Evolutionary conservation across 2,329 filamentous ascomycete genomes (phyloP), one percentile per base, ranked within the genome.

Genomic region (Hypomyces rosellus): DNA sequence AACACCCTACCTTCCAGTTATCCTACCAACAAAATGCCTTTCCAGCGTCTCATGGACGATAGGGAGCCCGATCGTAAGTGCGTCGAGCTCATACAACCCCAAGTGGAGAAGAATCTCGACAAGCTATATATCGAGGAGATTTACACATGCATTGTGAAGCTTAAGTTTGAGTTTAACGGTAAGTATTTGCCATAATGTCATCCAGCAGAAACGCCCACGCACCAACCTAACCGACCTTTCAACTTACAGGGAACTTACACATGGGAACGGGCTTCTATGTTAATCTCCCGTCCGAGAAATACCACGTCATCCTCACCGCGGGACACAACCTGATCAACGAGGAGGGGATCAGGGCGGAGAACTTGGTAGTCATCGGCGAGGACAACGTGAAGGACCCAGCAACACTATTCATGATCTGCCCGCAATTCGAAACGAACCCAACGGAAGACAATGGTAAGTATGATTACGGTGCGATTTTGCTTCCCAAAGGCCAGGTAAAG

Each of bases 231-330:
- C 25, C 25, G 8, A 11, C 9, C 25, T 30, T 6, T 11, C 9
- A 7, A 30, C 25, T 20, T 5, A 6, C 20, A 42, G 39, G 18
- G 8, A 5, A 20, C 3, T 7, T 4, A 14, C 18, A 15, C 9
- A 22, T 18, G 6, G 49, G 49, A 14, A 47, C 49, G 2, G 49
- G 49, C 2, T 51, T 51, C 16, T 51, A 46, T 22, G 34, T 51
- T 6, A 51, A 51, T 11, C 15, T 51, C 9, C 49, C 49, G 14
- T 43, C 38, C 4, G 12, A 12, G 15, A 39, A 20, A 3, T 44
- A 44, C 25, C 44, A 51, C 33, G 16, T 46, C 39, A 47, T 51
- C 13, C 7, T 51, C 3, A 51, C 49, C 4, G 49, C 49, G 4
- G 49, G 22, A 1, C 49, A 51, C 2, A 51, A 51, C 18, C 49